Conservation (phyloP, 495 filamentous ascomycete genomes). For the Antarctomyces pellizariae region DNA sequence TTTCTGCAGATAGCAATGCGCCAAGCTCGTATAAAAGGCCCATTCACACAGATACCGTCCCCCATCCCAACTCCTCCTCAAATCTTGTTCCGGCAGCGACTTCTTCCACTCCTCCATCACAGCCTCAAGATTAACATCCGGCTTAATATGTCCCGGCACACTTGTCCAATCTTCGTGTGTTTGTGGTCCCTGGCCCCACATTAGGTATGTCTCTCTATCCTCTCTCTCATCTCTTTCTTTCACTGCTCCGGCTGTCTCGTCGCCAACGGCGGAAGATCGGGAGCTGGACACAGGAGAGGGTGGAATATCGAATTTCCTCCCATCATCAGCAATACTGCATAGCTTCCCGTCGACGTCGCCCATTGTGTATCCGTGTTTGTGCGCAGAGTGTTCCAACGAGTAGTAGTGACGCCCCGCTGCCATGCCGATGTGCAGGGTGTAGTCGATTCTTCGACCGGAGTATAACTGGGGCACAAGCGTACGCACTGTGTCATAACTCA, state of each 20-base stretch:
- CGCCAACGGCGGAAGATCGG: constrained; percentile 3
- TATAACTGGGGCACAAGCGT: constrained; percentile 35
- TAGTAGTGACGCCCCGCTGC: constrained; percentile 45
- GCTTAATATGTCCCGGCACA: constrained; percentile 1
- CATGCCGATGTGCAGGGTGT: constrained; percentile 62
- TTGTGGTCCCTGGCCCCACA: not conserved
- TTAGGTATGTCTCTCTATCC: not conserved
- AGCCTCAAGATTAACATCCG: constrained; percentile 15
- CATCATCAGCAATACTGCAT: constrained; percentile 26
- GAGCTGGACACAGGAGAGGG: constrained; percentile 15
- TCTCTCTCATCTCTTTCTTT: no score
- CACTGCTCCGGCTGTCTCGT: not conserved
- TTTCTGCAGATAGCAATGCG: constrained; percentile 22
- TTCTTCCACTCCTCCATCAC: constrained; percentile 18
- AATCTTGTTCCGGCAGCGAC: constrained; percentile 11
- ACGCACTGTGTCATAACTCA: constrained; percentile 42
- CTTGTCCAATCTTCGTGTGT: not conserved
- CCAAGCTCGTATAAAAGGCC: constrained; percentile 57
- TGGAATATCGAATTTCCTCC: constrained; percentile 13
- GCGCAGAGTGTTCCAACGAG: constrained; percentile 42
- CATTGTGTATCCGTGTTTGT: constrained; percentile 51
- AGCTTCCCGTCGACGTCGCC: constrained; percentile 40
- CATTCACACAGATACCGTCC: constrained; percentile 74
- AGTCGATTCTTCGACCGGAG: constrained; percentile 24
- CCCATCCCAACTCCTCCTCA: constrained; percentile 21